Evolutionary conservation across 495 filamentous ascomycete genomes (phyloP), one percentile per base, ranked within the genome.

Genomic region (Aspergillus panamensis): DNA sequence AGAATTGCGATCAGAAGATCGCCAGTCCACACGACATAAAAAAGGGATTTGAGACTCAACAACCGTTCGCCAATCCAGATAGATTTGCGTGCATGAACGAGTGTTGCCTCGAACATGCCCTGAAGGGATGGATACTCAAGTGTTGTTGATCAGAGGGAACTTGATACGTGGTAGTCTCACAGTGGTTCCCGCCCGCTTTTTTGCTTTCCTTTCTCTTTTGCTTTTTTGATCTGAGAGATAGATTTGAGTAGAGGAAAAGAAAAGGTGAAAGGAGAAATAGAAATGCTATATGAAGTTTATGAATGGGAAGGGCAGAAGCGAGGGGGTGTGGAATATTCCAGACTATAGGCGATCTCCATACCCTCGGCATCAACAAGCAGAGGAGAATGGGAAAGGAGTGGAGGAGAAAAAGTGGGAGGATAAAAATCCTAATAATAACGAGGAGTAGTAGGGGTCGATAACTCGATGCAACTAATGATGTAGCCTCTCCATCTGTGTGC

Each of bases 21-120:
- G 19, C 5, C 25, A 2, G 25, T 45, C 19, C 9, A 45, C 42
- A 45, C 42, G 19, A 10, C 16, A 17, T 20, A 54, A 16, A 17
- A 45, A 47, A 32, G 17, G 8, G 17, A 19, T 25, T 25, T 29
- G 12, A 39, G n/a, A 42, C 8, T 33, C 17, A 31, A 16, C 32
- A 55, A 5, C 31, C 32, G 7, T 17, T 45, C 50, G 44, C 51
- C 55, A 53, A 55, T 62, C 40, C 10, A 35, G 44, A 57, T 48
- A 16, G 17, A 50, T 17, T 35, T 42, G 47, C 56, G 51, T 62
- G 59, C 62, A 60, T 60, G 62, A 65, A 61, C 62, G 45, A 58
- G 62, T 62, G 55, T 50, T 58, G 58, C 51, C 55, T 59, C 48
- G 43, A 63, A 59, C 40, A 40, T 30, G 44, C 42, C 53, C 29